Evolutionary conservation across 2,329 filamentous ascomycete genomes (phyloP).

Genomic region (Hymenoscyphus scutula): DNA sequence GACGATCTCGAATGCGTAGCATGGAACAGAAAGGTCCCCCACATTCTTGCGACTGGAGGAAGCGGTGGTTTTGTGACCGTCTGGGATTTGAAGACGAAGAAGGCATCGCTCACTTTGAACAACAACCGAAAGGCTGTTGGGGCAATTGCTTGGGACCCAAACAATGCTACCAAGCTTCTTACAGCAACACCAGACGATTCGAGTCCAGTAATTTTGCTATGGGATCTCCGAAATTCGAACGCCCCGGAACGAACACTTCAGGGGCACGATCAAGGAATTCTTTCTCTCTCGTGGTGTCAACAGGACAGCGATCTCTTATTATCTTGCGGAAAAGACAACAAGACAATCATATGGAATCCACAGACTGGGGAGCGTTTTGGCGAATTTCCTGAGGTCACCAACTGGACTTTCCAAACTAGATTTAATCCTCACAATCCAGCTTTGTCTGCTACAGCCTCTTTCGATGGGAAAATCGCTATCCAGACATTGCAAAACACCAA

Average conservation of each 20-base stretch:
- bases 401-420: constrained; percentile 95
- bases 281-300: constrained; percentile 92
- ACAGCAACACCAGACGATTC: constrained; percentile 90
- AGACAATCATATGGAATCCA: constrained; percentile 94
- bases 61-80: constrained; percentile 94
- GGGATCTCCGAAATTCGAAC: constrained; percentile 95
- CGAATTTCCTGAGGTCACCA: constrained; percentile 96
- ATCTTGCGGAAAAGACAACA: constrained; percentile 95
- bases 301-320: constrained; percentile 87
- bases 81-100: constrained; percentile 98
- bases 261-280: constrained; percentile 90
- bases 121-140: constrained; percentile 91
- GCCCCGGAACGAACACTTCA: constrained; percentile 84
- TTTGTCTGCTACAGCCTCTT: constrained; percentile 90
- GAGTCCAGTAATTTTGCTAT: constrained; percentile 82
- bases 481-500: constrained; percentile 96
- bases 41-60: constrained; percentile 93
- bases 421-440: constrained; percentile 94
- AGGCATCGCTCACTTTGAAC: constrained; percentile 93
- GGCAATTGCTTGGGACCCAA: constrained; percentile 95
- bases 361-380: constrained; percentile 84
- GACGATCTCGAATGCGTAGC: constrained; percentile 96
- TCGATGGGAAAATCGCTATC: constrained; percentile 92
- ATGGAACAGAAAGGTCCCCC: constrained; percentile 97
- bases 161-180: constrained; percentile 88